phyloP scores from a whole-genome alignment of 75 land plant species.

The Gnetum montanum region DNA sequence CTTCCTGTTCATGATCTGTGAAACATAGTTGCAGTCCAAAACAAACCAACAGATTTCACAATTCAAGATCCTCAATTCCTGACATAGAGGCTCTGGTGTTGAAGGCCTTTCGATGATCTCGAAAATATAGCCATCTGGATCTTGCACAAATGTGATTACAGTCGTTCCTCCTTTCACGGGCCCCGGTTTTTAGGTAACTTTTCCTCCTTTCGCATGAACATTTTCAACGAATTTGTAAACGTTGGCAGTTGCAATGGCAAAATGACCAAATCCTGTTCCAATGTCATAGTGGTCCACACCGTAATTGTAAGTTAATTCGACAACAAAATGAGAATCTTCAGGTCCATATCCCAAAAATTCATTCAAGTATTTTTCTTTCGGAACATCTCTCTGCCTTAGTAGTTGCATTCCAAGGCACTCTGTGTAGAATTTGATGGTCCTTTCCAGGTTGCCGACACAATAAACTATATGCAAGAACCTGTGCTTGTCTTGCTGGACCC shows the following conservation, averaged over 20 bases:
- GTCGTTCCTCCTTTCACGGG: constrained; percentile 77
- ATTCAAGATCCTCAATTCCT: constrained; percentile 97
- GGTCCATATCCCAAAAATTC: constrained; percentile 97
- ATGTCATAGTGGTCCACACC: constrained; percentile 91
- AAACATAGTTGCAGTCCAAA: too few relatives aligned
- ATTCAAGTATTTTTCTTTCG: constrained; percentile 95
- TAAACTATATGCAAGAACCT: constrained; percentile 91
- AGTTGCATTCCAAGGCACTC: constrained; percentile 97
- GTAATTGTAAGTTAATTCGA: constrained; percentile 96
- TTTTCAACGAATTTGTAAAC: constrained; percentile 69
- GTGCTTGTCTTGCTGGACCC: constrained; percentile 79
- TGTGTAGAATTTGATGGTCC: constrained; percentile 94
- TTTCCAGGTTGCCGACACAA: constrained; percentile 94
- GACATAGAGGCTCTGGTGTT: constrained; percentile 95
- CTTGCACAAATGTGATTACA: constrained; percentile 72
- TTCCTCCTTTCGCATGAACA: constrained; percentile 62
- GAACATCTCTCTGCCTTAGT: constrained; percentile 79
- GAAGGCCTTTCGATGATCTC: constrained; percentile 83
- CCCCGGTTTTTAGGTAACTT: constrained; percentile 67
- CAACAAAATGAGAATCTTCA: constrained; percentile 87
- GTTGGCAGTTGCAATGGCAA: constrained; percentile 90
- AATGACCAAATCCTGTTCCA: constrained; percentile 97
- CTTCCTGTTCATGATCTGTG: too few relatives aligned
- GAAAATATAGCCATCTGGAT: constrained; percentile 86
- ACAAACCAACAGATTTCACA: too few relatives aligned